Percentiles rank a stretch among this genome's conserved stretches.
These are phyloP conservation scores for Huiozyma sinensis DNA, from an alignment of 805 yeast genomes.

Conservation along the genomic window DNA sequence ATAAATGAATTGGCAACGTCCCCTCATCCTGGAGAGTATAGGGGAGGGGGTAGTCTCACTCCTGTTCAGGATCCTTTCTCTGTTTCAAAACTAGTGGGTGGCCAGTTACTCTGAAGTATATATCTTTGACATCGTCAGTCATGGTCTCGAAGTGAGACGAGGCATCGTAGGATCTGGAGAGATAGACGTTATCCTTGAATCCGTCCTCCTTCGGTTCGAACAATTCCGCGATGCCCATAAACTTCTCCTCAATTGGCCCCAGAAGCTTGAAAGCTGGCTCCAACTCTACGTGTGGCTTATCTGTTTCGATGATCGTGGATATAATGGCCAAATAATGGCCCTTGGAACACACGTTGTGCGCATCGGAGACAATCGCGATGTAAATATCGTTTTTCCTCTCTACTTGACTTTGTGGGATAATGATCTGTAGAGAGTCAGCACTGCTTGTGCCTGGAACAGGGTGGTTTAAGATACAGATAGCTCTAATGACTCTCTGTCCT, in stretches of 20 bases:
- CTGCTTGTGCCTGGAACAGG: conserved; percentile 75
- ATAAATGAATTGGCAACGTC: too few species aligned
- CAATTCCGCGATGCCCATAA: conserved; percentile 89
- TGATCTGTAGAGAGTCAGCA: conserved; percentile 83
- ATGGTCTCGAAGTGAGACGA: conserved; percentile 92
- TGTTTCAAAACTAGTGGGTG: conserved; percentile 80
- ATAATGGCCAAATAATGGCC: conserved; percentile 89
- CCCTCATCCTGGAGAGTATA: too few species aligned
- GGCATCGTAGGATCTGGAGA: conserved; percentile 87
- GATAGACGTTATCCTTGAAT: conserved; percentile 59
- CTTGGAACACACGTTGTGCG: conserved; percentile 82
- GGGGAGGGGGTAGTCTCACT: neutral
- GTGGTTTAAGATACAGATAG: conserved; percentile 76
- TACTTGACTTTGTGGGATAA: conserved; percentile 93
- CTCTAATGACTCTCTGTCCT: conserved; percentile 30
- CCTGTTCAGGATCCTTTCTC: conserved; percentile 35
- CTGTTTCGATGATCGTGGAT: conserved; percentile 90
- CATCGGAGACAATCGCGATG: conserved; percentile 78
- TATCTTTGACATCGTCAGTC: conserved; percentile 93
- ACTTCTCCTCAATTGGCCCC: conserved; percentile 68
- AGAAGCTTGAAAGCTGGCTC: conserved; percentile 89
- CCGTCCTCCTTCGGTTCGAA: conserved; percentile 87
- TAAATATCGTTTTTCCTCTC: conserved; percentile 90
- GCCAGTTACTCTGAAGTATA: conserved; percentile 85
- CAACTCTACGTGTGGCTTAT: conserved; percentile 80